Percentiles rank a stretch among this genome's conserved stretches.
Evolutionary conservation across 805 yeast species (phyloP).

Genomic region (Kazachstania psychrophila): DNA sequence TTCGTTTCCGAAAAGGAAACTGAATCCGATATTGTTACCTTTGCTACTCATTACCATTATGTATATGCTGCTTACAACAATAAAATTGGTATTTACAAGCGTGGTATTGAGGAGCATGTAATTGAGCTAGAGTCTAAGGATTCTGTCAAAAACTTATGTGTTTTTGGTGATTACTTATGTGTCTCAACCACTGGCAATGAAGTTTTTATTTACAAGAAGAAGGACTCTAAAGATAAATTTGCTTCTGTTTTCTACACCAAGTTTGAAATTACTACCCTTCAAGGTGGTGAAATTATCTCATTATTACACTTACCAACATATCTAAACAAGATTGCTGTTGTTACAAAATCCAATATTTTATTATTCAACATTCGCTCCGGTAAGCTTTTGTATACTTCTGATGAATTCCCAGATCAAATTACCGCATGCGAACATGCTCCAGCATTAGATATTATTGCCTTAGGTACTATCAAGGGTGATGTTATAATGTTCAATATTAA

Average conservation of each 20-base stretch:
- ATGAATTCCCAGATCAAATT: slow-evolving; percentile 46
- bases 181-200: slow-evolving; percentile 40
- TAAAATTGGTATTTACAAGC: slow-evolving; percentile 64
- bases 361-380: slow-evolving; percentile 73
- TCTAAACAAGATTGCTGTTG: slow-evolving; percentile 76
- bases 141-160: slow-evolving; percentile 41
- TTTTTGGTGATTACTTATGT: slow-evolving; percentile 73
- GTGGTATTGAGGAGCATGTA: slow-evolving; percentile 54
- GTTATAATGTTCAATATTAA: slow-evolving; percentile 58
- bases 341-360: slow-evolving; percentile 55
- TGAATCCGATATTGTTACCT: slow-evolving; percentile 53
- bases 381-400: slow-evolving; percentile 51
- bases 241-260: slow-evolving; percentile 61
- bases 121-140: slow-evolving; percentile 30
- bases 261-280: slow-evolving; percentile 43
- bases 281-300: slow-evolving; percentile 55
- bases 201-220: slow-evolving; percentile 48
- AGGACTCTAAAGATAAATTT: slow-evolving; percentile 30
- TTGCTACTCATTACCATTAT: slow-evolving; percentile 75
- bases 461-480: slow-evolving; percentile 65
- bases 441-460: slow-evolving; percentile 70
- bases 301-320: slow-evolving; percentile 79
- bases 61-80: slow-evolving; percentile 71
- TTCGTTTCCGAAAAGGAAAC: slow-evolving; percentile 82
- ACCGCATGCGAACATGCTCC: slow-evolving; percentile 78